Conservation (phyloP, 345 rosid genomes). For the Pistacia vera region DNA sequence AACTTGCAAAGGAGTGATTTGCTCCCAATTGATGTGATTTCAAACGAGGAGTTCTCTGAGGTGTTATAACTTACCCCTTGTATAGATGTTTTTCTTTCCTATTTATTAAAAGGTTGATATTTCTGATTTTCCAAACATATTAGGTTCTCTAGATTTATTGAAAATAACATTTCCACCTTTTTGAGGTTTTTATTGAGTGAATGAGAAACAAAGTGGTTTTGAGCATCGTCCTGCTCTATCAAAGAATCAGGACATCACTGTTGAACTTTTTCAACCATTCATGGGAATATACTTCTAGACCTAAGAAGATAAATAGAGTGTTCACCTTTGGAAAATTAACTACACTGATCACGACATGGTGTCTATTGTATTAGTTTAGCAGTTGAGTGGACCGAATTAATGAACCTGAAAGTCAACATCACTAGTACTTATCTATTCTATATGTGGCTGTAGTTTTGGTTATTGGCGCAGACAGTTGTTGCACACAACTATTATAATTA, state of each 20-base stretch:
- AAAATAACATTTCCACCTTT: neutral
- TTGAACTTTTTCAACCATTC: neutral
- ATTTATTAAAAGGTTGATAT: neutral
- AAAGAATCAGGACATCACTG: neutral
- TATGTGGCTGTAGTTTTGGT: neutral
- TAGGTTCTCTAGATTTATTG: neutral
- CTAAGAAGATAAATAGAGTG: neutral
- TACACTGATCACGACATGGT: neutral
- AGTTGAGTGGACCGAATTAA: neutral
- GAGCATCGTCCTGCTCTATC: neutral
- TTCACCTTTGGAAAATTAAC: neutral
- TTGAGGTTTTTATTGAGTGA: neutral
- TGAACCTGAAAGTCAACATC: no score
- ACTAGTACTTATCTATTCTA: neutral
- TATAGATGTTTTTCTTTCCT: neutral
- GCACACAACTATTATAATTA: neutral
- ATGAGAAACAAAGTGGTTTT: neutral
- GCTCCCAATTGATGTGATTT: conserved; percentile 67
- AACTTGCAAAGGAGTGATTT: conserved; percentile 77
- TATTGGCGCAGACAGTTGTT: neutral
- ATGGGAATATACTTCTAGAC: neutral
- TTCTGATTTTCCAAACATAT: neutral
- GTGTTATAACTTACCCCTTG: conserved; percentile 37
- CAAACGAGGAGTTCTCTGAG: conserved; percentile 90
- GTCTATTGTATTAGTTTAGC: neutral